Evolutionary conservation across 371 early-diverging fungal species (phyloP), one percentile per base, ranked within the genome.

Genomic region (Fennellomyces sp.): DNA sequence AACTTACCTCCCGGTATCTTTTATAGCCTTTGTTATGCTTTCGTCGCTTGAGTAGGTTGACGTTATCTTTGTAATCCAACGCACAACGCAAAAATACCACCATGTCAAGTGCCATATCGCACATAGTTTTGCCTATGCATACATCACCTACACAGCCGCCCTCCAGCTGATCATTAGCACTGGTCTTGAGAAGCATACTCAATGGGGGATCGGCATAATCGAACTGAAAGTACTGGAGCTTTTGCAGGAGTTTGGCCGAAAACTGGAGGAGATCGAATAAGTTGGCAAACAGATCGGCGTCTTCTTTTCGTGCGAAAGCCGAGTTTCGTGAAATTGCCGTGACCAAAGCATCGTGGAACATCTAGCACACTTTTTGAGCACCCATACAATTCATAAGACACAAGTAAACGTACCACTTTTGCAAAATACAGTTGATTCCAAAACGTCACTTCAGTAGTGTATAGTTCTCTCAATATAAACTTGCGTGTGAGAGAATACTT

Each of bases 381-480:
- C 15, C n/a, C 41, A 17, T 15, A 1, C 10, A 17, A 41, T 41
- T 41, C 17, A 17, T 17, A 8, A 28, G 1, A 42, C 2, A 51
- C 17, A 10, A 36, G 39, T 1, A 8, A 36, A 0, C 69, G 52
- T 73, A 75, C 79, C 30, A 73, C 72, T 70, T 75, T 75, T 15
- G 68, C 42, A 48, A 69, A 75, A 41, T 73, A 66, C 25, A 78
- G 30, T 35, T 78, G 75, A 50, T 73, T 78, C 71, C 73, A 73
- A 54, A 73, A 78, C 19, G 69, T 75, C 8, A 73, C 68, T 64
- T 78, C 79, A 1, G 79, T 78, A 2, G 64, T 67, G 51, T 71
- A 78, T 51, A 78, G 68, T 35, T 78, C 79, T 52, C 66, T 56
- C 12, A 75, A 29, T 51, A 78, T 78, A 29, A 78, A 78, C 30